phyloP scores from a whole-genome alignment of 495 filamentous ascomycete species.

The Penicillium steckii region DNA sequence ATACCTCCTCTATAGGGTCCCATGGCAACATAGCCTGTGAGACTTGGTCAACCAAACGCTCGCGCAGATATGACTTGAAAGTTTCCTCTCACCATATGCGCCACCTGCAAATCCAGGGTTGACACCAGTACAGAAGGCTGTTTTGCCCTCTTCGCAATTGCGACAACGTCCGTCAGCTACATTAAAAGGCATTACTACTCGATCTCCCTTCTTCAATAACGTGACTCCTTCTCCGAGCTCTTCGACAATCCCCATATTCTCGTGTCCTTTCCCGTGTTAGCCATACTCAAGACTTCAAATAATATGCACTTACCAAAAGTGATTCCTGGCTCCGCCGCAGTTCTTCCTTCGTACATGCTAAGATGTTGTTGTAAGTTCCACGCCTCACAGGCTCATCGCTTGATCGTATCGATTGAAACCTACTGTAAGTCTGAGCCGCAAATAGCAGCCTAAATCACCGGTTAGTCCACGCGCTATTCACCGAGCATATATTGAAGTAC shows the following conservation, averaged over 20 bases:
- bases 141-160: slow-evolving; percentile 59
- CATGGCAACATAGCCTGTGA: slow-evolving; percentile 53
- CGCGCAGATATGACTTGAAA: neutral
- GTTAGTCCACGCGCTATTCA: slow-evolving; percentile 1
- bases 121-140: slow-evolving; percentile 56
- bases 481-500: neutral
- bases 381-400: neutral
- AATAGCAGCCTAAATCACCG: slow-evolving; percentile 38
- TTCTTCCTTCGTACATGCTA: slow-evolving; percentile 54
- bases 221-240: slow-evolving; percentile 49
- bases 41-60: neutral
- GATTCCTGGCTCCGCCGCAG: slow-evolving; percentile 50
- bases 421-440: slow-evolving; percentile 49
- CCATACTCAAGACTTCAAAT: neutral
- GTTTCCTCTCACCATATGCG: slow-evolving; percentile 42
- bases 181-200: slow-evolving; percentile 60
- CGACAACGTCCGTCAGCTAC: slow-evolving; percentile 57
- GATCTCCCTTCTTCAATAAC: slow-evolving; percentile 49
- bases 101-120: slow-evolving; percentile 60
- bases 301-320: slow-evolving; percentile 40
- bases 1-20: slow-evolving; percentile 53
- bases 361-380: slow-evolving; percentile 8
- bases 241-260: slow-evolving; percentile 53
- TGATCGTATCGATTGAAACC: neutral
- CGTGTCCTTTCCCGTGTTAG: slow-evolving; percentile 43